Percentiles rank a stretch among this genome's conserved stretches.
phyloP scores from a whole-genome alignment of 169 alveolate species.

The Ichthyophthirius multifiliis region DNA sequence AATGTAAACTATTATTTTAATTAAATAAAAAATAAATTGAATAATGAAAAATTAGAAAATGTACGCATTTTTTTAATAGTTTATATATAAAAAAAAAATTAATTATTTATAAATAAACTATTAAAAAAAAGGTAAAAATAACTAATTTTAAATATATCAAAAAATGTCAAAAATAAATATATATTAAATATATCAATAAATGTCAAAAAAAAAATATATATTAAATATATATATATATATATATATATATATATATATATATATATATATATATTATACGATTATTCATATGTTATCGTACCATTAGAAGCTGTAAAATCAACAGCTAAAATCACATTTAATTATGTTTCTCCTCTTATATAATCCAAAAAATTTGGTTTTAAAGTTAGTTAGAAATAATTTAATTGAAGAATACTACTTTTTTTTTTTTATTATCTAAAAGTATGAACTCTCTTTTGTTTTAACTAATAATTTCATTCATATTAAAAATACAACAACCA shows the following conservation, averaged over 20 bases:
- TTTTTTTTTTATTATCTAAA: neutral
- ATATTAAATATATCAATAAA: neutral
- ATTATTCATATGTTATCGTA: constrained; percentile 45
- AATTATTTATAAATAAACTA: neutral
- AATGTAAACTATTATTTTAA: constrained; percentile 42
- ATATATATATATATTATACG: neutral
- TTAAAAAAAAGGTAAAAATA: too few relatives aligned
- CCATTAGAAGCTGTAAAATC: constrained; percentile 85
- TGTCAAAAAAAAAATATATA: too few relatives aligned
- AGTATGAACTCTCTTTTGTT: constrained; percentile 13
- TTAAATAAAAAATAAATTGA: neutral
- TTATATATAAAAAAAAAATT: too few relatives aligned
- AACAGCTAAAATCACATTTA: constrained; percentile 61
- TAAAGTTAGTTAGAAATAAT: neutral
- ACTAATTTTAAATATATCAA: neutral
- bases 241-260: too few relatives aligned
- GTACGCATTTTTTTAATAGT: neutral
- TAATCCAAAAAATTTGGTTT: constrained; percentile 69
- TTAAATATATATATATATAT: too few relatives aligned
- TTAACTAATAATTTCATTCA: constrained; percentile 3
- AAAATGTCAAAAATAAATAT: neutral
- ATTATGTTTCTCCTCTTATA: constrained; percentile 69
- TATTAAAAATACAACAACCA: constrained; percentile 3
- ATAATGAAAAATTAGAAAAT: neutral
- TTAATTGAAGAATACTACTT: neutral